These are phyloP conservation scores for Penicillium sp. DNA, from an alignment of 2,329 filamentous ascomycete species.

Conservation along the genomic window DNA sequence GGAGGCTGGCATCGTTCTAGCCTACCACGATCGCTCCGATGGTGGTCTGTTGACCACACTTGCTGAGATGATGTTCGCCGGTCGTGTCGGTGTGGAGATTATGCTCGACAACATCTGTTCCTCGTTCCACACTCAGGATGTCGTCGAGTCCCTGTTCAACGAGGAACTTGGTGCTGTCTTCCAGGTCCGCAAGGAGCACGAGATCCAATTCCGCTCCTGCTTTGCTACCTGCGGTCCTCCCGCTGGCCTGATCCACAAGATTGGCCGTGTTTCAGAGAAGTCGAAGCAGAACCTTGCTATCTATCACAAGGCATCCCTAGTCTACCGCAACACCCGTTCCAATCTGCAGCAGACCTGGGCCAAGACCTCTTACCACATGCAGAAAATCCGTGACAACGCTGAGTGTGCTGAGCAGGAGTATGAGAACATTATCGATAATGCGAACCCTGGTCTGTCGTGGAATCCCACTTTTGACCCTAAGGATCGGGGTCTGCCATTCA, in stretches of 20 bases:
- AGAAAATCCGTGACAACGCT: constrained; percentile 84
- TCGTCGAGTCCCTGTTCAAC: constrained; percentile 83
- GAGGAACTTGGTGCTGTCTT: constrained; percentile 95
- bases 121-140: constrained; percentile 59
- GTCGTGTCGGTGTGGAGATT: constrained; percentile 81
- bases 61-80: constrained; percentile 97
- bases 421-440: constrained; percentile 67
- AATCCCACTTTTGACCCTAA: constrained; percentile 75
- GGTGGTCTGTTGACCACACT: constrained; percentile 88
- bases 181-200: constrained; percentile 82
- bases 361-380: constrained; percentile 84
- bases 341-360: constrained; percentile 86
- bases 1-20: constrained; percentile 71
- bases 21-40: constrained; percentile 92
- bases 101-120: constrained; percentile 68
- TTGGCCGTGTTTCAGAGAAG: constrained; percentile 68
- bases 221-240: constrained; percentile 89
- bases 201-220: constrained; percentile 80
- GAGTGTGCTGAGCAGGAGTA: constrained; percentile 82
- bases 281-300: constrained; percentile 74
- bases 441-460: constrained; percentile 80
- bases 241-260: constrained; percentile 74
- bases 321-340: constrained; percentile 67
- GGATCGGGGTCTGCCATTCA: constrained; percentile 70
- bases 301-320: constrained; percentile 64